Percentiles rank a stretch among this genome's conserved stretches.
These are phyloP conservation scores for Orbilia blumenaviensis DNA, from an alignment of 2,329 filamentous ascomycete species.

Conservation along the genomic window DNA sequence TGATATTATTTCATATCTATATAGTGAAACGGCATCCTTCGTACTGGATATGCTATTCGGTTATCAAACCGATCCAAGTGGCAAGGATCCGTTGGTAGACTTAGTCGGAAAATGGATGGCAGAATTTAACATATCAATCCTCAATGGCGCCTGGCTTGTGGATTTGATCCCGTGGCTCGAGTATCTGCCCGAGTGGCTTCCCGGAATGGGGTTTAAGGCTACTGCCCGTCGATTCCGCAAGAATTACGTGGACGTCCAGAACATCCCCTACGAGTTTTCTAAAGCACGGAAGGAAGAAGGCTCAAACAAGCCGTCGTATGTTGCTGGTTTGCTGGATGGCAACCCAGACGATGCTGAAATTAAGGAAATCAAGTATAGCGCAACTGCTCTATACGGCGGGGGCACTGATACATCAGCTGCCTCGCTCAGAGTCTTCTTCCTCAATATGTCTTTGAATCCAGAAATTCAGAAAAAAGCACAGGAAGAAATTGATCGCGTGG, in stretches of 20 bases:
- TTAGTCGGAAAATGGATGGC: conserved; percentile 59
- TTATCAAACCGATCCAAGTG: conserved; percentile 60
- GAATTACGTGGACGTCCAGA: conserved; percentile 20
- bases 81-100: conserved; percentile 58
- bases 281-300: conserved; percentile 60
- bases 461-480: conserved; percentile 67
- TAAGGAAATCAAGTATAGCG: conserved; percentile 62
- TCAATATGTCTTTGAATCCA: conserved; percentile 65
- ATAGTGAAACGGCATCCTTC: conserved; percentile 62
- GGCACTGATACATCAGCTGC: conserved; percentile 63
- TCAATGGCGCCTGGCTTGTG: conserved; percentile 60
- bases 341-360: conserved; percentile 61
- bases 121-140: conserved; percentile 60
- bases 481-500: conserved; percentile 68
- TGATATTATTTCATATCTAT: conserved; percentile 60
- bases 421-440: conserved; percentile 59
- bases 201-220: conserved; percentile 55
- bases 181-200: conserved; percentile 58
- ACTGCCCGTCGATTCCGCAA: conserved; percentile 50
- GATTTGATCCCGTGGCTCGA: conserved; percentile 59
- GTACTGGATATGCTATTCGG: conserved; percentile 62
- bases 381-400: conserved; percentile 63
- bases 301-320: conserved; percentile 59
- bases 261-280: conserved; percentile 60
- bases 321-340: conserved; percentile 63